Base-by-base conservation (phyloP, 164 flowering plant genomes). In the Macadamia tetraphylla region DNA sequence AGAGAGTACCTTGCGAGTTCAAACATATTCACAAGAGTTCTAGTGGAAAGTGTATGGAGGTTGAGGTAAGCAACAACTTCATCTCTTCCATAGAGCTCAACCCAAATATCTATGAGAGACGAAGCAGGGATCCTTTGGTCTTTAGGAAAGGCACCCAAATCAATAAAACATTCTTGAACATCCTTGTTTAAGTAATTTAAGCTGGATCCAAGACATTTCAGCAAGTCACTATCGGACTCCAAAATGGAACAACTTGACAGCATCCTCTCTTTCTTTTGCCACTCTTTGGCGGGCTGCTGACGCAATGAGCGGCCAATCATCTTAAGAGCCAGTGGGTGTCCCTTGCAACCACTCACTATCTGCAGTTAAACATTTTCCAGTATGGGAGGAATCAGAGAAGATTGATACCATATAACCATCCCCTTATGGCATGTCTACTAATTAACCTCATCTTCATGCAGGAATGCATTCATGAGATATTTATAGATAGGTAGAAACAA, bases 141-240 rank as follows among this genome's bases (percentile, higher is more conserved):
- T 76, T 88, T 86, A 0, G 93, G 87, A 57, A 88, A 88, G 10
- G 81, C 65, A 40, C 88, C 90, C 71, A 88, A 49, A 62, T 86
- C 90, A 79, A 85, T 64, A 81, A 86, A 88, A 63, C 82, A 79
- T 46, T 82, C 73, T 46, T 31, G 56, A 11, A 31, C 18, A 46
- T 11, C 59, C 1, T 57, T 51, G 23, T 73, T 76, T 64, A 78
- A 67, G 58, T 44, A 72, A 44, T 82, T 72, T 32, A 84, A 35
- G 65, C 81, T 79, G 46, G 68, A 70, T 29, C 72, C 64, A 6
- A 84, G 83, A 59, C 76, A 68, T 10, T 32, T 10, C 58, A 77
- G 76, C 29, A 85, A 48, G 7, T 60, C 76, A 35, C 3, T 29
- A 42, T 74, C 52, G 9, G 72, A 67, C 11, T 63, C 61, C 31